Conservation (phyloP, 176 grass and related monocot genomes). For the Oryza meridionalis region DNA sequence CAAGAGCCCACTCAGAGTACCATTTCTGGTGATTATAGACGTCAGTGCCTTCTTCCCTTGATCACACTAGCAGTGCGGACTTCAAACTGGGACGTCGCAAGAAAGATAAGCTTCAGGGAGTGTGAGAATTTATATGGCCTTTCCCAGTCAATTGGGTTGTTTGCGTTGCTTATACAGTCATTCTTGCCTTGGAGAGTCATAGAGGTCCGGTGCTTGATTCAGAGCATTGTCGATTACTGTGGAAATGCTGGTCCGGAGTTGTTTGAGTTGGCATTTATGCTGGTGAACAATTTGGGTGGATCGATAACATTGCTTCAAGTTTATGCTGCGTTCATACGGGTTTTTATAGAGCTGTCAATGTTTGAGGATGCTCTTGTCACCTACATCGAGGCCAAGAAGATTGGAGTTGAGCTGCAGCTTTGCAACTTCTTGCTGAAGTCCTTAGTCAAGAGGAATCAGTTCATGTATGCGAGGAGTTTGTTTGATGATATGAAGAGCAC, state of each 20-base stretch:
- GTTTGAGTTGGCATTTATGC: constrained; percentile 51
- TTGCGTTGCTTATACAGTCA: constrained; percentile 48
- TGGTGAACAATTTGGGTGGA: constrained; percentile 49
- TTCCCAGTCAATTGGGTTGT: constrained; percentile 47
- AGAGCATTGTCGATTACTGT: constrained; percentile 52
- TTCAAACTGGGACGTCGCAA: constrained; percentile 46
- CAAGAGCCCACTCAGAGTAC: constrained; percentile 25
- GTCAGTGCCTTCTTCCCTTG: constrained; percentile 40
- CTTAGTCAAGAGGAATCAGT: constrained; percentile 54
- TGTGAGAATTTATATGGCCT: constrained; percentile 51
- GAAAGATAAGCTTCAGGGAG: constrained; percentile 60
- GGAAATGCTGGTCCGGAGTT: constrained; percentile 48
- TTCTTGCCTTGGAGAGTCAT: constrained; percentile 41
- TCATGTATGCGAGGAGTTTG: constrained; percentile 47
- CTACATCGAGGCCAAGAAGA: constrained; percentile 58
- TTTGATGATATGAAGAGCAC: constrained; percentile 71
- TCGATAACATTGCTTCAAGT: constrained; percentile 58
- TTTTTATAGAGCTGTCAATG: constrained; percentile 53
- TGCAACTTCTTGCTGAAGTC: constrained; percentile 78
- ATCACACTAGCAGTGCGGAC: constrained; percentile 54
- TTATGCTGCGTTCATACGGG: constrained; percentile 48
- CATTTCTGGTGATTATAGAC: constrained; percentile 7
- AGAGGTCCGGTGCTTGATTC: constrained; percentile 50
- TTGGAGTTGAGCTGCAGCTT: constrained; percentile 49
- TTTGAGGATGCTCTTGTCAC: constrained; percentile 59